Base-by-base conservation (phyloP, 768 basidiomycete genomes). In the Podaxis rugospora region DNA sequence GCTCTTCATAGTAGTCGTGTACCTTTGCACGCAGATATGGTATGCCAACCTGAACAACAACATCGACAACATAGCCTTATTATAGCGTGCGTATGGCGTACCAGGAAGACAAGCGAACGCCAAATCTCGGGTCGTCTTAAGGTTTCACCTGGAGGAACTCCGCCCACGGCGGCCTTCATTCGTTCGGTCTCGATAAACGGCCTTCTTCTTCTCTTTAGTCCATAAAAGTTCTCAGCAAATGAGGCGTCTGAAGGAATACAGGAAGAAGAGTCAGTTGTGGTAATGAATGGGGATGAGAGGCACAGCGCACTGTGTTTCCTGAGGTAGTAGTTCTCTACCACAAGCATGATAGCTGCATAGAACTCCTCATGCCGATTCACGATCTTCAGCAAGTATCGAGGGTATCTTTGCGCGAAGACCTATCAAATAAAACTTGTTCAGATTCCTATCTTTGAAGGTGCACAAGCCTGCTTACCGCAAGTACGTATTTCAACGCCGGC, bases 361-460 rank as follows among this genome's bases (percentile, higher is more conserved):
- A 97, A 93, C 71, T 98, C 95, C 72, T 99, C 97, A 78, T 99
- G 97, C 35, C 86, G 79, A 72, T 98, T 98, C 14, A 97, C 92
- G 56, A 98, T 80, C 16, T 88, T 87, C 46, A 99, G 75, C 32
- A 98, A 82, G 72, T 98, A 95, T 57, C 97, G 84, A 5, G 97
- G 97, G 71, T 98, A 90, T 59, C 88, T 81, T 78, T 98, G 95
- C 2, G 97, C 94, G 67, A 98, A 92, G 61, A 96, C 90, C 95
- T 97, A 55, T 14, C 44, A 13, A 13, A 11, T 27, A 49, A 1
- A 49, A 23, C 23, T 4, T 14, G 23, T 18, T 49, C n/a, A 47
- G 16, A 28, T 16, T 3, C 39, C 18, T n/a, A 18, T 36, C 36
- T 32, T 32, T 36, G 35, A 63, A 32, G 9, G 7, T 16, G 23